phyloP scores from a whole-genome alignment of 2,329 filamentous ascomycete genomes.

The Cercospora nicotianae region DNA sequence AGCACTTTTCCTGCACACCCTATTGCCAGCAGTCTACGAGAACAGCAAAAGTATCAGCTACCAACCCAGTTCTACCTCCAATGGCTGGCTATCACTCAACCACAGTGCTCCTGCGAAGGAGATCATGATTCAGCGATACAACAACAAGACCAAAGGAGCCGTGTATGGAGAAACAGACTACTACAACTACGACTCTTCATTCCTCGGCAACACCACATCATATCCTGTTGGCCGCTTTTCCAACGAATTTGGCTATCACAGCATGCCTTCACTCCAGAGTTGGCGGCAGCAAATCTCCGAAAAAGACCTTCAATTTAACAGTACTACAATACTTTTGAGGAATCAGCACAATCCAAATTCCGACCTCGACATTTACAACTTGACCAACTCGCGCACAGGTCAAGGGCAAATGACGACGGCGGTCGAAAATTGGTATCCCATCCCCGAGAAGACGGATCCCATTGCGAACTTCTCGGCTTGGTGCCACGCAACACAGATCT shows the following conservation, averaged over 20 bases:
- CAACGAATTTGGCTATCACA: slow-evolving; percentile 65
- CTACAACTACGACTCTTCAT: slow-evolving; percentile 58
- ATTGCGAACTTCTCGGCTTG: slow-evolving; percentile 62
- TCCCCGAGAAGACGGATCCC: slow-evolving; percentile 54
- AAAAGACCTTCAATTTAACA: slow-evolving; percentile 59
- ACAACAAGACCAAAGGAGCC: slow-evolving; percentile 53
- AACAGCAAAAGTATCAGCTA: slow-evolving; percentile 63
- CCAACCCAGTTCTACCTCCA: slow-evolving; percentile 60
- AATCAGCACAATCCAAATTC: slow-evolving; percentile 61
- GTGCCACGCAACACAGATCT: slow-evolving; percentile 63
- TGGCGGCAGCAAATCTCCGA: slow-evolving; percentile 57
- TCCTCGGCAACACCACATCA: slow-evolving; percentile 55
- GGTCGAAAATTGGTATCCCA: slow-evolving; percentile 58
- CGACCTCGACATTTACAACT: slow-evolving; percentile 50
- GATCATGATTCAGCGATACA: slow-evolving; percentile 58
- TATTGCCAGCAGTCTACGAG: slow-evolving; percentile 58
- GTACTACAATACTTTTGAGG: slow-evolving; percentile 54
- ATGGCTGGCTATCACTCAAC: slow-evolving; percentile 58
- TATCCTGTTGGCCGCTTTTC: slow-evolving; percentile 62
- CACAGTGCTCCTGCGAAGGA: slow-evolving; percentile 49
- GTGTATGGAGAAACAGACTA: slow-evolving; percentile 59
- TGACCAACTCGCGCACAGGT: slow-evolving; percentile 45
- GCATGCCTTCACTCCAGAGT: slow-evolving; percentile 60
- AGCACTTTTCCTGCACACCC: slow-evolving; percentile 56
- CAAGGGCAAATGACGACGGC: slow-evolving; percentile 61